These are phyloP conservation scores for Myriangium duriaei DNA, from an alignment of 2,329 filamentous ascomycete species.

Conservation along the genomic window DNA sequence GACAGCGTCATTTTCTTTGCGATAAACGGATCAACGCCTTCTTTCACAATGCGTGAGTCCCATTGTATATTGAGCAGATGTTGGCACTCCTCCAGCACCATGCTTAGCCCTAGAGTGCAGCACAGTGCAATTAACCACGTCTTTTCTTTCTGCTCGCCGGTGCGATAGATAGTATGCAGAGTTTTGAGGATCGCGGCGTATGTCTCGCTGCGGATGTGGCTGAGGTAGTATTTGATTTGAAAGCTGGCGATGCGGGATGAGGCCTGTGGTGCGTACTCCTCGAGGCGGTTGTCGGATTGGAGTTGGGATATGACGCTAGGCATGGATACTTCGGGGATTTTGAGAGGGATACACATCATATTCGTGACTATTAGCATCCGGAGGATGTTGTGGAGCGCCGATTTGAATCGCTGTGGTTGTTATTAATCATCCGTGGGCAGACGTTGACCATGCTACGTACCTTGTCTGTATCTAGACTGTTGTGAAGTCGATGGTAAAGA, in stretches of 20 bases:
- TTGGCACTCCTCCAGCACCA: conserved; percentile 37
- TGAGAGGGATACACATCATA: conserved; percentile 37
- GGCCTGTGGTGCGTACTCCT: conserved; percentile 14
- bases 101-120: conserved; percentile 34
- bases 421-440: too few species aligned
- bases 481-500: too few species aligned
- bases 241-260: conserved; percentile 35
- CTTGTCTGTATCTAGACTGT: too few species aligned
- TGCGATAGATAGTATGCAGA: conserved; percentile 35
- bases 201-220: conserved; percentile 29
- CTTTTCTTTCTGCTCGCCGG: conserved; percentile 28
- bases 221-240: conserved; percentile 40
- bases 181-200: conserved; percentile 33
- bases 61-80: conserved; percentile 33
- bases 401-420: too few species aligned
- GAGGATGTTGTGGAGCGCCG: conserved; percentile 31
- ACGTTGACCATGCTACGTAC: too few species aligned
- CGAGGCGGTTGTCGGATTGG: conserved; percentile 21
- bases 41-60: conserved; percentile 25
- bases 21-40: conserved; percentile 19
- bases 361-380: conserved; percentile 36
- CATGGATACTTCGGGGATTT: conserved; percentile 29
- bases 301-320: conserved; percentile 26
- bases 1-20: conserved; percentile 22
- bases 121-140: conserved; percentile 34